Evolutionary conservation across 306 rosid species (phyloP), one percentile per base, ranked within the genome.

Genomic region (Arachis stenosperma): DNA sequence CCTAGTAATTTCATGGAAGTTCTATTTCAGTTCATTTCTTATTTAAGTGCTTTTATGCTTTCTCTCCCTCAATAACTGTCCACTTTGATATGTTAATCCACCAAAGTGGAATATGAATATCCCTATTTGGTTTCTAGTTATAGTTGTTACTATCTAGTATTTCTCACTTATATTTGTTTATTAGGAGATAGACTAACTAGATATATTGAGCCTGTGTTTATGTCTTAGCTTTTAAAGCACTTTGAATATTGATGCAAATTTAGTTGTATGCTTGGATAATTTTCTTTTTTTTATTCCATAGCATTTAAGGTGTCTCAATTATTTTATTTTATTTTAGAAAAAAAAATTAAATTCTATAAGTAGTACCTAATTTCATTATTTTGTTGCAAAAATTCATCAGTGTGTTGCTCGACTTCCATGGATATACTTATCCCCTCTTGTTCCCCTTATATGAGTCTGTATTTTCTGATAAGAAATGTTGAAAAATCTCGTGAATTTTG

Each of bases 401-500:
- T 30, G 54, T 75, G 15, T 71, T 79, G 53, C 73, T 54, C 71
- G 63, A 66, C 17, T 67, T 10, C 50, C 12, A 15, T 53, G 44
- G 30, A 62, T 55, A 22, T 22, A 43, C 67, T 42, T 51, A 62
- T 42, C 39, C 46, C 17, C 7, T 46, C 11, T 1, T 56, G 29
- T 71, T 41, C 69, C n/a, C 13, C 68, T 64, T 73, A 2, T 51
- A 46, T 51, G 15, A 30, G 53, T 74, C 55, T 70, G 11, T 51
- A 74, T 75, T 67, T 55, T 85, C 65, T 71, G 14, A 63, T 55
- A 61, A 83, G 93, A 78, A 67, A 69, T 80, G 60, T 74, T 54
- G 71, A 76, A 46, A 87, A 88, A 51, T 67, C 87, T 67, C 81
- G 74, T 44, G 83, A 90, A 60, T 81, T 87, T 89, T 90, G 98